Base-by-base conservation (phyloP, 495 filamentous ascomycete species). In the Wilcoxina mikolae region DNA sequence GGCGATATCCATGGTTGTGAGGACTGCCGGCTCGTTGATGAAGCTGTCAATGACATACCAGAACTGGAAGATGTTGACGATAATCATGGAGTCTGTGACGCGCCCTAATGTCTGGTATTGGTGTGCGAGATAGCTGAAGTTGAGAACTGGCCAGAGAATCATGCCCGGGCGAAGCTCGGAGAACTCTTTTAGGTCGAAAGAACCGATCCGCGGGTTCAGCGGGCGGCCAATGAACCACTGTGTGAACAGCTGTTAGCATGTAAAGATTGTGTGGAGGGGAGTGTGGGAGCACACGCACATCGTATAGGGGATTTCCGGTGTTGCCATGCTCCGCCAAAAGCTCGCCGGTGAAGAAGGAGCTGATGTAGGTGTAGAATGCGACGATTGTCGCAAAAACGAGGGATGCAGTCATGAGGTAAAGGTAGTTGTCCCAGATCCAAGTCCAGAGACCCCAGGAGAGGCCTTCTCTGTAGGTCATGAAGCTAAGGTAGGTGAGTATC, bases 1-100 rank as follows among this genome's bases (percentile, higher is more conserved):
- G 54, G 81, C 94, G 64, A 96, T 83, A 68, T 98, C 93, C 70
- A 98, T 95, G 9, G 87, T 95, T 2, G 93, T 96, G 60, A 98
- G 73, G 56, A 98, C 81, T 0, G 90, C 83, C 0, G 87, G 77
- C 67, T 98, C 91, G 79, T 89, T 89, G 70, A 81, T 87, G n/a
- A 85, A 76, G 0, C 77, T 76, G 67, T 98, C 93, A 49, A 95
- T 70, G 2, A 90, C 79, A 66, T 96, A 96, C 55, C 94, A 68
- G 11, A 76, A 72, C 68, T 96, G 93, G 64, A 90, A 81, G 25
- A 75, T 56, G 11, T 84, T 81, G 58, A 90, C 78, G 60, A 96
- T 76, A 46, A 94, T 47, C 59, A 95, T 95, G 60, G 82, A 85
- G 67, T 94, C 89, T 4, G 85, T 91, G 48, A 95, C 72, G 62